A percentile compares a stretch with the other conserved stretches of the same genome.
Conservation (phyloP, 345 rosid species). For the Eucalyptus polybractea region DNA sequence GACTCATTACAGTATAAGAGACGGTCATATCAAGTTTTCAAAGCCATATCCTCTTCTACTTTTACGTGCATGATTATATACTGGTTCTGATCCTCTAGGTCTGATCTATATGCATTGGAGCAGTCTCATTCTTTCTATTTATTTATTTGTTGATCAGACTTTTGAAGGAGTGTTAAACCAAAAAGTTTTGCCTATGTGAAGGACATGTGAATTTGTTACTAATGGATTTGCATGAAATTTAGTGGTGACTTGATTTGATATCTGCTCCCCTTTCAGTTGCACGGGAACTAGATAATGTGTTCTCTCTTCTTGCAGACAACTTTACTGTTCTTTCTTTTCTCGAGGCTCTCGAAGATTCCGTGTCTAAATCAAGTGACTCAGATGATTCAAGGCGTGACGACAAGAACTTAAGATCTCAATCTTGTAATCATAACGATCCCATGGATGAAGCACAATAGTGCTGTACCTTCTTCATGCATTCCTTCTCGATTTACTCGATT, state of each 20-base stretch:
- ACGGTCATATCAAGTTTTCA: background rate
- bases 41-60: background rate
- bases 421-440: slow-evolving; percentile 23
- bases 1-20: background rate
- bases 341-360: slow-evolving; percentile 95
- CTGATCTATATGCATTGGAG: background rate
- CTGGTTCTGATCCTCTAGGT: background rate
- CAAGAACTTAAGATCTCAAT: slow-evolving; percentile 21
- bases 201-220: background rate
- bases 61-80: background rate
- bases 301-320: slow-evolving; percentile 42
- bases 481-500: background rate
- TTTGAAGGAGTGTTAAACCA: background rate
- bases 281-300: background rate
- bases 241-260: background rate
- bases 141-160: background rate
- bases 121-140: background rate
- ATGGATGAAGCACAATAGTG: slow-evolving; percentile 49
- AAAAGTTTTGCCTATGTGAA: background rate
- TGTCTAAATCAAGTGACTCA: slow-evolving; percentile 8
- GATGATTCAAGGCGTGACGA: slow-evolving; percentile 25
- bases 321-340: slow-evolving; percentile 81
- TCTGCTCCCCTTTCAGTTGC: background rate
- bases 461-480: background rate
- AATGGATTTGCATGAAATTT: background rate